Evolutionary conservation across 257 asterid species (phyloP).

Genomic region (Leonotis leonurus): DNA sequence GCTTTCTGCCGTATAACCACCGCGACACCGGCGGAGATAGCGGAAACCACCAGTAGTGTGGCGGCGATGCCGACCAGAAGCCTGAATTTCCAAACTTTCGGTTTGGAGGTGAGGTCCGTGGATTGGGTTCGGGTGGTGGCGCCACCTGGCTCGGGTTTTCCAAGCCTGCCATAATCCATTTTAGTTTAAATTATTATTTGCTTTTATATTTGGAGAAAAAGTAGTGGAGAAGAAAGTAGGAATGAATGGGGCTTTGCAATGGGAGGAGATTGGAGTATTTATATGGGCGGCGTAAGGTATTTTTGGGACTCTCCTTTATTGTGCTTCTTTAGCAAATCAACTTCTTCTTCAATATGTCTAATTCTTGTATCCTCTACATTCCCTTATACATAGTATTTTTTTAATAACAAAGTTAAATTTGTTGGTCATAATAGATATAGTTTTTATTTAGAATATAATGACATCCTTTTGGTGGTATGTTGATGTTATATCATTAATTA

Average conservation of each 20-base stretch:
- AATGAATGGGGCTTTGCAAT: no score
- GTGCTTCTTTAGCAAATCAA: not conserved
- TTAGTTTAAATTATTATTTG: not conserved
- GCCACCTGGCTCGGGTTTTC: slow-evolving; percentile 33
- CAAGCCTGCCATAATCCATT: slow-evolving; percentile 57
- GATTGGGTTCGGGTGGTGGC: slow-evolving; percentile 27
- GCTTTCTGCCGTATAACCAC: slow-evolving; percentile 31
- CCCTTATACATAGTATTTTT: no score
- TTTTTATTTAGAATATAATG: no score
- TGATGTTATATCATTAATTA: no score
- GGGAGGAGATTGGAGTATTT: not conserved
- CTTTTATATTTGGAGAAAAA: not conserved
- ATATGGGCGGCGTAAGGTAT: slow-evolving; percentile 4
- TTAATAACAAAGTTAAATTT: no score
- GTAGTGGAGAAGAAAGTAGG: not conserved
- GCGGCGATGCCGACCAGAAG: slow-evolving; percentile 35
- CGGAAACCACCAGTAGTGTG: slow-evolving; percentile 40
- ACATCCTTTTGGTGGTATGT: no score
- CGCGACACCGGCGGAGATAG: slow-evolving; percentile 42
- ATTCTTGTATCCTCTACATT: no score
- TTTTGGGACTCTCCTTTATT: not conserved
- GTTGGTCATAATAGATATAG: no score
- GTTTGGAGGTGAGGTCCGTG: slow-evolving; percentile 15
- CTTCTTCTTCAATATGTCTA: no score
- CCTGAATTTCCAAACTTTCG: slow-evolving; percentile 32